Percentiles rank a stretch among this genome's conserved stretches.
These are phyloP conservation scores for Tetracladium setigerum DNA, from an alignment of 495 filamentous ascomycete genomes.

Conservation along the genomic window DNA sequence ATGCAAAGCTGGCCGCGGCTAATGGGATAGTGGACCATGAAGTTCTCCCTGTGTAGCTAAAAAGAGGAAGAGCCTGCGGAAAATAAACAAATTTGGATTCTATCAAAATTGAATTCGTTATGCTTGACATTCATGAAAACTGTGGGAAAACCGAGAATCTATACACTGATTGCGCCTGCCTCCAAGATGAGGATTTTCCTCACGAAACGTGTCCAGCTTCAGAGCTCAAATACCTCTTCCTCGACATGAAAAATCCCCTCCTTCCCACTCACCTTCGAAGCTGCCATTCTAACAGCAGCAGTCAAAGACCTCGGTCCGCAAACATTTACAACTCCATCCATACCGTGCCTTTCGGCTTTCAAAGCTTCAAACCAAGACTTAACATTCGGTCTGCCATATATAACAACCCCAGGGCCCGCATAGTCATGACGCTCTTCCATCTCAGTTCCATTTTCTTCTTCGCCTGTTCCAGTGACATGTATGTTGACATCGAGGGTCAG, in stretches of 20 bases:
- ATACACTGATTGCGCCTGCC: too few relatives aligned
- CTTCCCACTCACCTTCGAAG: slow-evolving; percentile 3
- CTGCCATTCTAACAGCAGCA: slow-evolving; percentile 6
- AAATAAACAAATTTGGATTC: too few relatives aligned
- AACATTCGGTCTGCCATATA: slow-evolving; percentile 9
- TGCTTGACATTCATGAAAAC: too few relatives aligned
- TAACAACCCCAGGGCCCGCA: slow-evolving; percentile 7
- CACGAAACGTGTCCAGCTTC: too few relatives aligned
- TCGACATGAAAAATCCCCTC: slow-evolving; percentile 12
- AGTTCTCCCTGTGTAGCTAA: too few relatives aligned
- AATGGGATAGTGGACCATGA: too few relatives aligned
- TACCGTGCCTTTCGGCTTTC: neutral
- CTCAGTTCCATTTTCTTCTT: neutral
- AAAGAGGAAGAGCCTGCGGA: too few relatives aligned
- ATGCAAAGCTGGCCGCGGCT: too few relatives aligned
- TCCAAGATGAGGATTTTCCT: too few relatives aligned
- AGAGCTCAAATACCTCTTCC: slow-evolving; percentile 19
- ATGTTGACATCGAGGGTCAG: slow-evolving; percentile 13
- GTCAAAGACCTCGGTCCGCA: slow-evolving; percentile 13
- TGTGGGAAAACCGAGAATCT: too few relatives aligned
- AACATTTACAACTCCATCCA: slow-evolving; percentile 7
- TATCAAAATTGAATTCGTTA: too few relatives aligned
- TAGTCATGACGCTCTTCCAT: neutral
- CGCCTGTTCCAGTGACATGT: slow-evolving; percentile 4
- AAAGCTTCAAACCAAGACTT: slow-evolving; percentile 4